Evolutionary conservation across 2,329 filamentous ascomycete genomes (phyloP).

Genomic region (Didymella keratinophila): DNA sequence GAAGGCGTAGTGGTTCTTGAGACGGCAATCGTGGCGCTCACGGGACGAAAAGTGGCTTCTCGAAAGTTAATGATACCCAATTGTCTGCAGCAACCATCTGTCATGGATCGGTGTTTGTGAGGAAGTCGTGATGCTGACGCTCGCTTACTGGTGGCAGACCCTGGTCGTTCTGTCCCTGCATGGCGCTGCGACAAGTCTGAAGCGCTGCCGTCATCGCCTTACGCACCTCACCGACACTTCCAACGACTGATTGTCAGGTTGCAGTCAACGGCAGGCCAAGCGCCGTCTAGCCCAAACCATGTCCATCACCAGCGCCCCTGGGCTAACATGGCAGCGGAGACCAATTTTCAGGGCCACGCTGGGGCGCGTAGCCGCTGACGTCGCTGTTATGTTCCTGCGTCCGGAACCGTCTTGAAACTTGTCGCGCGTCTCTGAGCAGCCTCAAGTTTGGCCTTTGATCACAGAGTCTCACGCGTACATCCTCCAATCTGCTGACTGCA

Average conservation of each 20-base stretch:
- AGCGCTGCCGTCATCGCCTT: conserved; percentile 6
- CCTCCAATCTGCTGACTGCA: conserved; percentile 16
- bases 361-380: conserved; percentile 35
- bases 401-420: conserved; percentile 26
- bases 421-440: conserved; percentile 20
- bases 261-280: conserved; percentile 3
- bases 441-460: conserved; percentile 25
- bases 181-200: conserved; percentile 11
- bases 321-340: conserved; percentile 18
- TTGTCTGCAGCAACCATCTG: neutral
- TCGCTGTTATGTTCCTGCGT: conserved; percentile 32
- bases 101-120: conserved; percentile 8
- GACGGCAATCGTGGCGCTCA: neutral
- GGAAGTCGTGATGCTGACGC: conserved; percentile 3
- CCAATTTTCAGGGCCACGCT: conserved; percentile 22
- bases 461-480: conserved; percentile 13
- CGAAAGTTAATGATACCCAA: neutral
- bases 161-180: conserved; percentile 10
- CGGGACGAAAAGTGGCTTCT: neutral
- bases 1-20: conserved; percentile 2
- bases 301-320: neutral
- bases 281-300: conserved; percentile 9
- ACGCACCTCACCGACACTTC: conserved; percentile 11
- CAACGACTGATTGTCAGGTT: conserved; percentile 2
- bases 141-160: conserved; percentile 12